Base-by-base conservation (phyloP, 495 filamentous ascomycete genomes). In the Podospora tetraspora region DNA sequence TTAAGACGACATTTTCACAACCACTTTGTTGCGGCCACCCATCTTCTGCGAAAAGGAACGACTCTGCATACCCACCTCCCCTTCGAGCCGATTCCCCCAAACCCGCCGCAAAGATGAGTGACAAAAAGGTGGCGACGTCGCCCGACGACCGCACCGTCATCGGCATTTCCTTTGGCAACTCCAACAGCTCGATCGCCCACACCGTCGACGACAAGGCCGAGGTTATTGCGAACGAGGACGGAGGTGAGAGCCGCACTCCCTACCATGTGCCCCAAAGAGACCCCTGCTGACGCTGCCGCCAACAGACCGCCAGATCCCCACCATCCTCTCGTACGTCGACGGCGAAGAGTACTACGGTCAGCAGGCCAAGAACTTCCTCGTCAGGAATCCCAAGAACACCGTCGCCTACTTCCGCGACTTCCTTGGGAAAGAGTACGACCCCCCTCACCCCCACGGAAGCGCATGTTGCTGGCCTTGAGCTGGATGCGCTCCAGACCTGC, bases 161-260 rank as follows among this genome's bases (percentile, higher is more conserved):
- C 81, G 95, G 95, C 79, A 92, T 99, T 78, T 91, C 93, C 63
- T 98, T 98, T 84, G 96, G 95, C 79, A 99, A 99, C 81, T 92
- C 92, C 62, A 95, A 93, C 85, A 97, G 94, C 82, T 97, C 93
- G 63, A 98, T 99, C 81, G 95, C 94, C 71, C 90, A 88, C 75
- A 92, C 93, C 34, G 86, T 89, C 59, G 95, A 98, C 73, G 94
- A 94, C 79, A 96, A 94, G 82, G 90, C 93, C 69, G 93, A 97
- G 77, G 94, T 99, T 73, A 98, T 99, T 79, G 95, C 96, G 68
- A 98, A 99, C 81, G 96, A 99, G 81, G 95, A 98, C 80, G 95
- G 95, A 86, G 93, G 93, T 95, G 76, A 77, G 89, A 72, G 6
- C 21, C n/a, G 19, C 16, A 21, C 11, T 32, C 2, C 6, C 19